These are phyloP conservation scores for Malus hybrid DNA, from an alignment of 331 rosid genomes.

Conservation along the genomic window DNA sequence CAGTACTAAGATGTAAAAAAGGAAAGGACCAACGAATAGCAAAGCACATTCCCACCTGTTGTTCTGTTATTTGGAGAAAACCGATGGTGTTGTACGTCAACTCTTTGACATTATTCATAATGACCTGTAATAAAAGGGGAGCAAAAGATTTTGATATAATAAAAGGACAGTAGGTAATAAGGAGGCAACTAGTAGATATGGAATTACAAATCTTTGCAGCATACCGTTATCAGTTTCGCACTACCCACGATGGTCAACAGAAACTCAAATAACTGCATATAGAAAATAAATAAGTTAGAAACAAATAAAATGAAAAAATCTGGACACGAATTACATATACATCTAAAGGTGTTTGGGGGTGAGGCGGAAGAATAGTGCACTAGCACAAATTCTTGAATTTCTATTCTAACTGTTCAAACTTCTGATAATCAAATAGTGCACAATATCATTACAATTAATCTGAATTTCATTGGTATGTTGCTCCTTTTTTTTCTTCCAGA, in stretches of 20 bases:
- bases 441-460: too few relatives aligned
- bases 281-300: slow-evolving; percentile 16
- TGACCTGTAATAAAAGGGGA: slow-evolving; percentile 29
- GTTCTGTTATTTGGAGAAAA: slow-evolving; percentile 89
- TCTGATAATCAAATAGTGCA: too few relatives aligned
- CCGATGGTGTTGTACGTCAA: slow-evolving; percentile 80
- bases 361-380: neutral
- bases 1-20: slow-evolving; percentile 3
- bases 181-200: slow-evolving; percentile 12
- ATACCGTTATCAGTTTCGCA: slow-evolving; percentile 62
- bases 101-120: slow-evolving; percentile 62
- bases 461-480: too few relatives aligned
- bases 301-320: neutral
- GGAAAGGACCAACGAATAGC: neutral
- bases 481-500: too few relatives aligned
- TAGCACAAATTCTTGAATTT: too few relatives aligned
- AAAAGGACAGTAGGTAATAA: neutral
- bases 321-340: neutral
- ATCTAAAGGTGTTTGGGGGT: neutral
- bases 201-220: slow-evolving; percentile 14
- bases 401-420: too few relatives aligned
- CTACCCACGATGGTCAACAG: slow-evolving; percentile 75
- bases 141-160: slow-evolving; percentile 8
- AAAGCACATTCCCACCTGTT: slow-evolving; percentile 55
- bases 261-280: slow-evolving; percentile 82